phyloP scores from a whole-genome alignment of 495 filamentous ascomycete species.

The Aspergillus panamensis region DNA sequence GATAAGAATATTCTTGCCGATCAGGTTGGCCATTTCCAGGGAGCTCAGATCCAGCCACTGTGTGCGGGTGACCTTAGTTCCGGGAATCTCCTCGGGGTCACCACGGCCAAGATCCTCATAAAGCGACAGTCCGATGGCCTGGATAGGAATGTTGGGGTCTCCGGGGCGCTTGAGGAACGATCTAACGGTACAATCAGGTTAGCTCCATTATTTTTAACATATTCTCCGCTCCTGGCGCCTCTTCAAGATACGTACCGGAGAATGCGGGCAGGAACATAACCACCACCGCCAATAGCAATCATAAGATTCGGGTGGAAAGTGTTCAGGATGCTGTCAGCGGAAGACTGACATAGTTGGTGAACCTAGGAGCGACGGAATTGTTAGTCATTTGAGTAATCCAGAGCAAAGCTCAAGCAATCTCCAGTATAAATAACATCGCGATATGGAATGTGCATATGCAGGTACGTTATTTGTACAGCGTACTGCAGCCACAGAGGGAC shows the following conservation, averaged over 20 bases:
- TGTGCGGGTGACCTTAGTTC: conserved; percentile 93
- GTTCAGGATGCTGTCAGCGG: conserved; percentile 75
- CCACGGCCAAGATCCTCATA: conserved; percentile 77
- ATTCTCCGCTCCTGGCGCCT: not conserved
- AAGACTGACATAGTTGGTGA: conserved; percentile 90
- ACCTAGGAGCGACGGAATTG: conserved; percentile 54
- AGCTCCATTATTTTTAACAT: too few species aligned
- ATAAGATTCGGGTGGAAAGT: conserved; percentile 90
- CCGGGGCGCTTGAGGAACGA: conserved; percentile 93
- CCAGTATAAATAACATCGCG: not conserved
- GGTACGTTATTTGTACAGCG: not conserved
- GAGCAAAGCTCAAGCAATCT: not conserved
- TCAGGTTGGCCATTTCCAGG: conserved; percentile 84
- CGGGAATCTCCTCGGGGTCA: conserved; percentile 65
- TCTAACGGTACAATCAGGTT: conserved; percentile 26
- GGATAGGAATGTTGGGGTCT: conserved; percentile 94
- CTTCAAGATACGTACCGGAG: conserved; percentile 61
- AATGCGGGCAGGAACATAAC: conserved; percentile 96
- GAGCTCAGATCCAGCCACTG: conserved; percentile 95
- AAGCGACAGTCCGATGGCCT: conserved; percentile 95
- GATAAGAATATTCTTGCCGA: conserved; percentile 96
- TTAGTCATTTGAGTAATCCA: conserved; percentile 21
- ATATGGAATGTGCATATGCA: not conserved
- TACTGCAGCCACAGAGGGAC: not conserved
- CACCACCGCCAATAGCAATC: conserved; percentile 97